Evolutionary conservation across 768 basidiomycete genomes (phyloP), one percentile per base, ranked within the genome.

Genomic region (Suillus decipiens): DNA sequence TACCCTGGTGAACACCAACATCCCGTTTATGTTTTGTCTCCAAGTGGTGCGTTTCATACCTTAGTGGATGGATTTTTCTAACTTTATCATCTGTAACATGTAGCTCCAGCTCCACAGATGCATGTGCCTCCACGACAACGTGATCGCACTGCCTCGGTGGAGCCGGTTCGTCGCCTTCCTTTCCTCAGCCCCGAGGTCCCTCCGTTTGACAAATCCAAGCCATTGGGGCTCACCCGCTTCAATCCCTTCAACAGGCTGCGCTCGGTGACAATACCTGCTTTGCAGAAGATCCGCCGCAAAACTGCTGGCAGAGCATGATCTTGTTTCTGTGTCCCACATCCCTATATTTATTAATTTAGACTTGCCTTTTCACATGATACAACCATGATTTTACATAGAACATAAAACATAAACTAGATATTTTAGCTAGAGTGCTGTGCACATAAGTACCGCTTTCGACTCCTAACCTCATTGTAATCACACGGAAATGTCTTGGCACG

Each of bases 171-270:
- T 39, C 56, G 56, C 37, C 17, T 57, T 11, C 56, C 39, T 19
- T 57, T 41, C 24, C 37, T 11, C 10, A 41, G 24, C 6, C 17
- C 17, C 5, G 24, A 57, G 7, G 39, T 28, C 24, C 24, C 24
- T 57, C 17, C 2, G 56, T 7, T 57, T 19, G 39, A 41, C 50
- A 48, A 55, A 15, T 39, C 48, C 19, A 68, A 51, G 48, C 5
- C 7, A 1, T 64, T 59, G 7, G 24, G 66, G 45, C 47, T 68
- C 17, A 43, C 61, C 50, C 45, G 61, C 22, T 47, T 69, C 59
- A 67, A 64, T 50, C 68, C 64, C 31, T 69, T 67, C 43, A 59
- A 61, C 45, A 28, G 41, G 37, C 24, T 62, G 11, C 59, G 61
- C 28, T 17, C 39, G 28, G 10, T 42, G 47, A 51, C 39, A 24